These are phyloP conservation scores for Elsinoe arachidis DNA, from an alignment of 2,329 filamentous ascomycete species.

Conservation along the genomic window DNA sequence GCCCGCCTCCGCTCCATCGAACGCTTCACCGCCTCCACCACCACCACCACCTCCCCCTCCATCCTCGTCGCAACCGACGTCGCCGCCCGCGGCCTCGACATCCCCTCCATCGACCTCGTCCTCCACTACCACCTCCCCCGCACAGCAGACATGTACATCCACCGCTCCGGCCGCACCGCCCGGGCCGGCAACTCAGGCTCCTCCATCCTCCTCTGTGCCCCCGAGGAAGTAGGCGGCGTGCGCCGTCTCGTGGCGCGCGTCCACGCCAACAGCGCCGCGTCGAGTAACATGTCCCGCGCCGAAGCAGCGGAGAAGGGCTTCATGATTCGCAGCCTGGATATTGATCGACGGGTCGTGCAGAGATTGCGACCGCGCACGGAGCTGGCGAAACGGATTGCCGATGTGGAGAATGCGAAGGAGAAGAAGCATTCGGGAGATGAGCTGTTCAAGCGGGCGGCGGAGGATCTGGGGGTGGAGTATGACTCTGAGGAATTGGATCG, in stretches of 20 bases:
- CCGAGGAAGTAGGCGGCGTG: conserved; percentile 82
- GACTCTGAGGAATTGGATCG: conserved; percentile 77
- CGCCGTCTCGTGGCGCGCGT: conserved; percentile 80
- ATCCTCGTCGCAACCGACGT: conserved; percentile 89
- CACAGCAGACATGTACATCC: conserved; percentile 86
- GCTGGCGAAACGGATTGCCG: conserved; percentile 80
- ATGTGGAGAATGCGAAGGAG: conserved; percentile 75
- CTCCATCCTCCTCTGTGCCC: conserved; percentile 80
- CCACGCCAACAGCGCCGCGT: conserved; percentile 50
- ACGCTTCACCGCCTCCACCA: conserved; percentile 57
- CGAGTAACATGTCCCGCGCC: conserved; percentile 35
- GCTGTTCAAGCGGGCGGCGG: conserved; percentile 74
- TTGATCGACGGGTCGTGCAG: conserved; percentile 70
- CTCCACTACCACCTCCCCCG: conserved; percentile 94
- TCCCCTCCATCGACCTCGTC: conserved; percentile 78
- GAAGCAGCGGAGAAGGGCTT: conserved; percentile 46
- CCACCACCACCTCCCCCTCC: conserved; percentile 32
- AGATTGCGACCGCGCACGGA: conserved; percentile 68
- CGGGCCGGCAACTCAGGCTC: conserved; percentile 69
- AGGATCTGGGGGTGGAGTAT: conserved; percentile 89
- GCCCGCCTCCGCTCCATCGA: conserved; percentile 88
- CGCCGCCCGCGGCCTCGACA: conserved; percentile 85
- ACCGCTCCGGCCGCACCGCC: conserved; percentile 88
- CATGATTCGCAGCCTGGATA: conserved; percentile 70
- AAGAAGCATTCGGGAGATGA: conserved; percentile 76